These are phyloP conservation scores for Pseudogymnoascus sp. DNA, from an alignment of 2,329 filamentous ascomycete species.

Conservation along the genomic window DNA sequence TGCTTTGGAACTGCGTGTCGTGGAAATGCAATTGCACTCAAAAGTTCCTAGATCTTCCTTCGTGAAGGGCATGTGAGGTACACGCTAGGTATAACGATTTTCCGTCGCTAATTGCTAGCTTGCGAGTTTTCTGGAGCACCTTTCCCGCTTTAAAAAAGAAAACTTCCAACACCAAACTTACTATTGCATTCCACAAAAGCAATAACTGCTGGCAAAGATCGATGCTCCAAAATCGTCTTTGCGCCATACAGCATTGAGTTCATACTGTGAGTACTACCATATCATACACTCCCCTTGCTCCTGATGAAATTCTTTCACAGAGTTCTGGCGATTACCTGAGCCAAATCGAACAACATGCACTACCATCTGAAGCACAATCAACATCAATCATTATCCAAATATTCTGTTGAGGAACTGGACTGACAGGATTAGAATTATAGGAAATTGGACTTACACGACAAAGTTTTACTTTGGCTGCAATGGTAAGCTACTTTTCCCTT, in stretches of 20 bases:
- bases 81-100: not conserved
- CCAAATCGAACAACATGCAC: conserved; percentile 54
- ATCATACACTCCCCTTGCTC: conserved; percentile 20
- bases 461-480: not conserved
- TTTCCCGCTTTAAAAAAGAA: conserved; percentile 2
- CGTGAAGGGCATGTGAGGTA: not conserved
- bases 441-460: not conserved
- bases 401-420: not conserved
- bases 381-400: not conserved
- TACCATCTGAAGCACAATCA: conserved; percentile 58
- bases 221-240: not conserved
- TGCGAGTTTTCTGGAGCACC: conserved; percentile 4
- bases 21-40: not conserved
- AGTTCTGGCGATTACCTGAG: conserved; percentile 30
- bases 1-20: not conserved
- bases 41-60: conserved; percentile 4
- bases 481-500: not conserved
- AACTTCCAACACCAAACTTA: not conserved
- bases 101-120: conserved; percentile 10
- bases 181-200: not conserved
- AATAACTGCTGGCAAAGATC: not conserved
- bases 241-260: not conserved
- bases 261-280: conserved; percentile 10
- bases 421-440: conserved; percentile 1
- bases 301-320: conserved; percentile 28